Conservation (phyloP, 2,329 filamentous ascomycete species). For the Berkeleyomyces rouxiae region DNA sequence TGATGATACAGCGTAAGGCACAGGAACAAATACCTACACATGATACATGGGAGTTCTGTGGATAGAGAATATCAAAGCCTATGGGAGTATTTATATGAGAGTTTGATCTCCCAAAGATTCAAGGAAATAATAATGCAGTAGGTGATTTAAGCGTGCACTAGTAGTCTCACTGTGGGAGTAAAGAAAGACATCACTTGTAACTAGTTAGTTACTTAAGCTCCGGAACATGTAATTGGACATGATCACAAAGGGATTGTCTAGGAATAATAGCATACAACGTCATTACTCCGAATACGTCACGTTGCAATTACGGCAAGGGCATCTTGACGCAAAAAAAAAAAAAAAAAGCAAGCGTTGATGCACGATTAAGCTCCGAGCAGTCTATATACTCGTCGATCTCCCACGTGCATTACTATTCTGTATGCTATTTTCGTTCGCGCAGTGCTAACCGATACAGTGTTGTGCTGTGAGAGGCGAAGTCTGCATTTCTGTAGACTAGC, state of each 20-base stretch:
- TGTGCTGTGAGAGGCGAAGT: neutral
- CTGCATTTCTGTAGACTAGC: neutral
- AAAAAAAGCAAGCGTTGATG: too few species aligned
- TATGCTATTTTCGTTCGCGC: neutral
- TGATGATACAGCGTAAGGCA: too few species aligned
- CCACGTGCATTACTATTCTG: too few species aligned
- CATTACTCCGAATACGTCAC: neutral
- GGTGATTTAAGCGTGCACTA: neutral
- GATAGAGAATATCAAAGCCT: too few species aligned
- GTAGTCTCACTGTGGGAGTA: neutral
- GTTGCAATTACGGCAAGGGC: too few species aligned
- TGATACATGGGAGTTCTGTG: too few species aligned
- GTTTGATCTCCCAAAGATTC: neutral
- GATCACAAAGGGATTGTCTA: neutral
- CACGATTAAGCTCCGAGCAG: too few species aligned
- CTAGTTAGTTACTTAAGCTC: neutral
- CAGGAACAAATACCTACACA: too few species aligned
- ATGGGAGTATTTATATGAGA: neutral
- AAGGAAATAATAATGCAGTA: neutral
- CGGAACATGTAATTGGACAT: neutral
- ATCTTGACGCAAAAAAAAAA: too few species aligned
- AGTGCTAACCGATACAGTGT: neutral
- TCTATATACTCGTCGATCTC: neutral
- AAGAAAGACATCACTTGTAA: neutral
- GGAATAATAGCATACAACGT: neutral